Evolutionary conservation across 2,329 filamentous ascomycete genomes (phyloP), one percentile per base, ranked within the genome.

Genomic region (Arthrobotrys sinensis): DNA sequence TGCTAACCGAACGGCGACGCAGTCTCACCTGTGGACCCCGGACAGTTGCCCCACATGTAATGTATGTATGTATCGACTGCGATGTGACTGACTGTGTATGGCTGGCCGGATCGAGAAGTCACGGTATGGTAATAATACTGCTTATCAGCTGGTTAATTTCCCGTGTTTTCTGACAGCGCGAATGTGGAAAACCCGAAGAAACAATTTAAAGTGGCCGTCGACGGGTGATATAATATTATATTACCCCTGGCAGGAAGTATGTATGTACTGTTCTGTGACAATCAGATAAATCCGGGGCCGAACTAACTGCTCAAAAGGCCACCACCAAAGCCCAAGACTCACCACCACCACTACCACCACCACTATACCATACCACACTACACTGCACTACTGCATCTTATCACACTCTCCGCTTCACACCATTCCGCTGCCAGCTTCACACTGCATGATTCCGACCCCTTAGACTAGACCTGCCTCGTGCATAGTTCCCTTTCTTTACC

Each of bases 271-370:
- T 52, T 1, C 14, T n/a, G 6, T 4, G 28, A 24, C 43, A 45
- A 34, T 55, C 32, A 60, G 53, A 60, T 38, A 60, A 60, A 60
- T 60, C 53, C 53, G 53, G 53, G 53, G 53, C 34, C 34, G 53
- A 24, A 43, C 34, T 21, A 19, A 57, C 45, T 24, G 24, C 16
- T 5, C 53, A 53, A 34, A 53, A 32, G 48, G 24, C 48, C 48
- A 53, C 11, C 24, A 53, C 48, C 24, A n/a, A 32, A 32, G 14
- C 32, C 50, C n/a, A 32, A 53, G 50, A 36, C 46, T 52, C 46
- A 52, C 46, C 5, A 28, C 24, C 24, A 28, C 24, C 24, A 28
- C 52, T 19, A 8, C 52, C 34, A 38, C 52, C 5, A 12, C 24
- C 24, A 53, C 19, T 53, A 53, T 5, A 28, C 50, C 7, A 32